phyloP scores from a whole-genome alignment of 371 early-diverging fungal species.

The Haplosporangium sp. region DNA sequence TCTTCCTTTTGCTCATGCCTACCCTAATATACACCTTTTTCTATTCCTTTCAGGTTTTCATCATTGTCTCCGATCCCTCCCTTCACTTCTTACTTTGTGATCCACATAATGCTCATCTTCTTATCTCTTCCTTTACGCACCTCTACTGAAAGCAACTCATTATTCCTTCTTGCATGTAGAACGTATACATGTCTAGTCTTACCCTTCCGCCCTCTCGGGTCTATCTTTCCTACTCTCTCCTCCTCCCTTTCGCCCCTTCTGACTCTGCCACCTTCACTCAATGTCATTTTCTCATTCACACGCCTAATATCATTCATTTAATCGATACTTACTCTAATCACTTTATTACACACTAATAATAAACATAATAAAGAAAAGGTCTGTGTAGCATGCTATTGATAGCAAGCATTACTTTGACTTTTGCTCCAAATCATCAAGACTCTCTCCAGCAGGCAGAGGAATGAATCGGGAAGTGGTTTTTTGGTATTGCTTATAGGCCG shows the following conservation, averaged over 20 bases:
- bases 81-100: not conserved
- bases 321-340: too few relatives aligned
- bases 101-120: not conserved
- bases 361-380: not conserved
- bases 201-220: constrained; percentile 1
- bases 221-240: constrained; percentile 1
- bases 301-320: not conserved
- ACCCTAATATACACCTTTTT: not conserved
- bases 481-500: constrained; percentile 73
- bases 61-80: not conserved
- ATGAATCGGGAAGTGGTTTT: constrained; percentile 69
- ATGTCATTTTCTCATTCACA: not conserved
- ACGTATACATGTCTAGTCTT: not conserved
- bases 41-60: not conserved
- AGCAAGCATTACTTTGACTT: constrained; percentile 22
- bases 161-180: too few relatives aligned
- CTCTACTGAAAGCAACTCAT: too few relatives aligned
- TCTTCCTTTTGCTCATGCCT: not conserved
- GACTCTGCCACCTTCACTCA: not conserved
- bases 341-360: not conserved
- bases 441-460: constrained; percentile 62
- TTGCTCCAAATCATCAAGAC: constrained; percentile 42
- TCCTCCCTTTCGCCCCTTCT: not conserved
- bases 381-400: not conserved
- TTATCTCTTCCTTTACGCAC: too few relatives aligned